Percentiles rank a stretch among this genome's conserved stretches.
Conservation (phyloP, 202 grass and related monocot species). For the Dendrocalamus latiflorus region DNA sequence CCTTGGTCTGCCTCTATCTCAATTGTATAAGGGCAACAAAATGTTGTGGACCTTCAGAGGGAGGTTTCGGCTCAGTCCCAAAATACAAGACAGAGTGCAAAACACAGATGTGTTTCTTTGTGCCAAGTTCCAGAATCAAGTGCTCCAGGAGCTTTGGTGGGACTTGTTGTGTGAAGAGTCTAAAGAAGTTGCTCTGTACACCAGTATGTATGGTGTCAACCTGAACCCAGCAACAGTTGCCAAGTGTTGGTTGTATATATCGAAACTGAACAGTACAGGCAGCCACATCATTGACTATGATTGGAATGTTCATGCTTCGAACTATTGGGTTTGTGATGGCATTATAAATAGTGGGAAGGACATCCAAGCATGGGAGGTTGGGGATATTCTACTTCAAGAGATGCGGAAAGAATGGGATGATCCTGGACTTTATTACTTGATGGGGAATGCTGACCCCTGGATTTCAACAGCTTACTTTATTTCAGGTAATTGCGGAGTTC, state of each 20-base stretch:
- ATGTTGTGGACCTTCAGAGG: conserved; percentile 19
- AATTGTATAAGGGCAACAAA: not conserved
- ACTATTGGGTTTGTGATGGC: too few relatives aligned
- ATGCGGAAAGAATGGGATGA: not conserved
- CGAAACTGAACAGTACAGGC: too few relatives aligned
- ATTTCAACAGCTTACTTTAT: not conserved
- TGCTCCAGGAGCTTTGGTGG: not conserved
- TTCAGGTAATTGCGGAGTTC: not conserved
- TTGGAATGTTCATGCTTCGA: too few relatives aligned
- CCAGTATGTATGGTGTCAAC: too few relatives aligned
- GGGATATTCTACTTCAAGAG: not conserved
- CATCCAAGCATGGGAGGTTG: not conserved
- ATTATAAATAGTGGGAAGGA: too few relatives aligned
- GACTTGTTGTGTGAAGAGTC: too few relatives aligned
- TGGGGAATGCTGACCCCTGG: not conserved
- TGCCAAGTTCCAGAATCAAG: not conserved
- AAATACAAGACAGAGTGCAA: not conserved
- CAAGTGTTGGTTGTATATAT: too few relatives aligned
- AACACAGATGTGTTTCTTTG: too few relatives aligned
- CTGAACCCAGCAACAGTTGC: too few relatives aligned
- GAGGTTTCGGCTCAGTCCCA: not conserved
- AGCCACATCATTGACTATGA: too few relatives aligned
- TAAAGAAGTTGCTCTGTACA: too few relatives aligned
- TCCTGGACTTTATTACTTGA: not conserved
- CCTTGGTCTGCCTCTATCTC: not conserved